These are phyloP conservation scores for Royoungia palumana DNA, from an alignment of 768 basidiomycete genomes.

Conservation along the genomic window DNA sequence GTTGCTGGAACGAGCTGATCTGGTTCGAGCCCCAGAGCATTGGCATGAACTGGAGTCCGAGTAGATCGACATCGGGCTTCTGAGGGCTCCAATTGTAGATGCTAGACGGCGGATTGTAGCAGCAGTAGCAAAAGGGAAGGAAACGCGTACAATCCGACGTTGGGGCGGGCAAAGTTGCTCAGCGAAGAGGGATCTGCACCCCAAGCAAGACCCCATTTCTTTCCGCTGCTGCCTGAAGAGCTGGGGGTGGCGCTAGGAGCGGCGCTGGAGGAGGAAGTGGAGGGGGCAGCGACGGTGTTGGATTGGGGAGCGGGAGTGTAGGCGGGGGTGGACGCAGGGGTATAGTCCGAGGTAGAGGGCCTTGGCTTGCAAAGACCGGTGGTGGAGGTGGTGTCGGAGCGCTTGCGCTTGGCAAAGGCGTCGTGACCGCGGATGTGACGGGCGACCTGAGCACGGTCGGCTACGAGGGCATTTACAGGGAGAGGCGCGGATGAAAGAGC, in stretches of 20 bases:
- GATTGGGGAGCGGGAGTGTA: slow-evolving; percentile 1
- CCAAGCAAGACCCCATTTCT: slow-evolving; percentile 56
- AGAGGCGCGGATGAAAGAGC: slow-evolving; percentile 45
- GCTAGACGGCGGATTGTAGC: slow-evolving; percentile 19
- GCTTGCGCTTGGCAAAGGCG: slow-evolving; percentile 49
- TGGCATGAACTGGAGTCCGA: slow-evolving; percentile 48
- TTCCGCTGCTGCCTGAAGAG: slow-evolving; percentile 2
- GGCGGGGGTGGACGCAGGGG: slow-evolving; percentile 16
- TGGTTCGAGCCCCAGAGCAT: slow-evolving; percentile 70
- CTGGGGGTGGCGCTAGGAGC: slow-evolving; percentile 14
- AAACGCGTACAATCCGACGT: slow-evolving; percentile 41
- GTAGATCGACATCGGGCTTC: slow-evolving; percentile 33
- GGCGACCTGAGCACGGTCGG: slow-evolving; percentile 36
- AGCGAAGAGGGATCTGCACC: slow-evolving; percentile 18
- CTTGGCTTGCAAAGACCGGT: slow-evolving; percentile 58
- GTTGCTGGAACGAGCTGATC: slow-evolving; percentile 34
- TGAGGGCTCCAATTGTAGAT: slow-evolving; percentile 66
- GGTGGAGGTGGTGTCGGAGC: slow-evolving; percentile 28
- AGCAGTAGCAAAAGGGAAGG: neutral
- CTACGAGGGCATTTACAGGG: slow-evolving; percentile 52
- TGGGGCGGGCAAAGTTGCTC: slow-evolving; percentile 45
- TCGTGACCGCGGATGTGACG: slow-evolving; percentile 48
- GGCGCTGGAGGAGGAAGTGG: slow-evolving; percentile 17
- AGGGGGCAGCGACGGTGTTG: too few relatives aligned
- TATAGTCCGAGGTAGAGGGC: slow-evolving; percentile 1